phyloP scores from a whole-genome alignment of 1,139 yeast species.

The Taphrina wiesneri region DNA sequence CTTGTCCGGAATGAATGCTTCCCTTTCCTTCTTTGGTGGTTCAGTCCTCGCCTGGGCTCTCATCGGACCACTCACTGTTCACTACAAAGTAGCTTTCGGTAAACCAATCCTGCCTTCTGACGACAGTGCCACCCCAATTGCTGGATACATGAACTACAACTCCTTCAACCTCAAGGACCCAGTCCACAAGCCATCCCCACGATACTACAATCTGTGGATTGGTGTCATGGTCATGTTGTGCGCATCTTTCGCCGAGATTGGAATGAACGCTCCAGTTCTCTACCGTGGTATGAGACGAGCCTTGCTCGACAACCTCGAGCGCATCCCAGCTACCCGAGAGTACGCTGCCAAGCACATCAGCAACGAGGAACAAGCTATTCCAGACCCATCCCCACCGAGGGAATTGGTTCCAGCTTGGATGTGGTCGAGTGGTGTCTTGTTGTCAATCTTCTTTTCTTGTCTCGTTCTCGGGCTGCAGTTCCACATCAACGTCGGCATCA shows the following conservation, averaged over 20 bases:
- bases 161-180: conserved; percentile 28
- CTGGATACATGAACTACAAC: conserved; percentile 19
- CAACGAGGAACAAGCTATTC: conserved; percentile 7
- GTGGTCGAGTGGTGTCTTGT: conserved; percentile 27
- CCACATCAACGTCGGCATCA: conserved; percentile 28
- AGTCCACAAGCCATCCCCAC: conserved; percentile 33
- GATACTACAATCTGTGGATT: conserved; percentile 36
- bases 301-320: conserved; percentile 15
- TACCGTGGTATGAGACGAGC: conserved; percentile 26
- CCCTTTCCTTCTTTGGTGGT: conserved; percentile 35
- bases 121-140: background rate
- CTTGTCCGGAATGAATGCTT: conserved; percentile 34
- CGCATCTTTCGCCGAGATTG: conserved; percentile 36
- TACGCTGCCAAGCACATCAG: conserved; percentile 16
- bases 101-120: conserved; percentile 7
- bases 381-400: conserved; percentile 29
- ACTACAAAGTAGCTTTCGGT: conserved; percentile 18
- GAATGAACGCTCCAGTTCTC: conserved; percentile 31
- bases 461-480: conserved; percentile 33
- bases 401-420: conserved; percentile 34
- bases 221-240: conserved; percentile 36
- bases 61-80: conserved; percentile 31
- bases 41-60: conserved; percentile 34
- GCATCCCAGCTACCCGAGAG: conserved; percentile 18
- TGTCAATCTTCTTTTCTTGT: conserved; percentile 34